A percentile compares a stretch with the other conserved stretches of the same genome.
Evolutionary conservation across 345 rosid species (phyloP).

Genomic region (Brassica rapa): DNA sequence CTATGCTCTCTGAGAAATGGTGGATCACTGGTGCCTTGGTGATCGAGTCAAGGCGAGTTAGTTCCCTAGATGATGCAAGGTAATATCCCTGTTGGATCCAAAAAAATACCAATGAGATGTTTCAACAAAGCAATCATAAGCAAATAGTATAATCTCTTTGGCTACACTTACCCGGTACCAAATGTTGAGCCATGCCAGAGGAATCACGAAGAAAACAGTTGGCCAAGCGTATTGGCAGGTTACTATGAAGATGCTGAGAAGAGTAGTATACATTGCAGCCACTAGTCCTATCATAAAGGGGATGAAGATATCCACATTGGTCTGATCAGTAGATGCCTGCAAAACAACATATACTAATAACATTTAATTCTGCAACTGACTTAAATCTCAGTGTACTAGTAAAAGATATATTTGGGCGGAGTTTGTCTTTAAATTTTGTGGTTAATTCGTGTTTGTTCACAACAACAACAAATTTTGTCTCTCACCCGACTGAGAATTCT

Average conservation of each 20-base stretch:
- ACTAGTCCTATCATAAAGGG: conserved; percentile 66
- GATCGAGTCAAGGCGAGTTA: conserved; percentile 93
- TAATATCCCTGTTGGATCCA: conserved; percentile 62
- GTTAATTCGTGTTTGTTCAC: background rate
- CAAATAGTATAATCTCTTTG: background rate
- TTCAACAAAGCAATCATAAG: background rate
- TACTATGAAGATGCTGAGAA: conserved; percentile 77
- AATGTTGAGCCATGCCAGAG: conserved; percentile 82
- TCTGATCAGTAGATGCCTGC: conserved; percentile 95
- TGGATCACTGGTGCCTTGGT: conserved; percentile 98
- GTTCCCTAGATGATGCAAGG: conserved; percentile 83
- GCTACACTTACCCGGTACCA: conserved; percentile 76
- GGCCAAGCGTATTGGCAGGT: conserved; percentile 98
- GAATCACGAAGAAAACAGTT: conserved; percentile 70
- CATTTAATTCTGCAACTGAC: background rate
- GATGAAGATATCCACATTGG: conserved; percentile 77
- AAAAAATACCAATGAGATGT: conserved; percentile 1
- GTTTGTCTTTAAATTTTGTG: background rate
- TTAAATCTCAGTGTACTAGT: background rate
- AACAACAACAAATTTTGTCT: background rate
- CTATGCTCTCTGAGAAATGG: conserved; percentile 94
- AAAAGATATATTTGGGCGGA: no score
- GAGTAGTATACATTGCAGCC: conserved; percentile 65
- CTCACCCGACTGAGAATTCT: conserved; percentile 91
- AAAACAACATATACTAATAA: background rate